Base-by-base conservation (phyloP, 768 basidiomycete species). In the Boletus rubropictus region DNA sequence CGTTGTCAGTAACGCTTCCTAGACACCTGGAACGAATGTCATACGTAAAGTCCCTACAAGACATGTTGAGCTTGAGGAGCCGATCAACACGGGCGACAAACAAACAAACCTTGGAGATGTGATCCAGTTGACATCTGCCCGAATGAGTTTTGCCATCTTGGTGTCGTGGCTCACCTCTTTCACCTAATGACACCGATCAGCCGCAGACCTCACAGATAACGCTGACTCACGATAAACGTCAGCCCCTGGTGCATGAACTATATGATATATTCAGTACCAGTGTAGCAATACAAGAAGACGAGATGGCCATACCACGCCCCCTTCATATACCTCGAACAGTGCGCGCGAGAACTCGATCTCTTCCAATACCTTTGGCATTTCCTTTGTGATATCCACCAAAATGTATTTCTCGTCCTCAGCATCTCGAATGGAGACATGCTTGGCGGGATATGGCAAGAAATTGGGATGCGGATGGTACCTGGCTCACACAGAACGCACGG, bases 171-270 rank as follows among this genome's bases (percentile, higher is more conserved):
- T 85, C 44, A 94, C 74, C 64, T 91, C 86, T 61, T 77, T 79
- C 48, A 90, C 77, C 86, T 88, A 10, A 33, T 2, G 50, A 27
- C n/a, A 15, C 18, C 38, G 8, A 42, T 55, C 7, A 58, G 49
- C 39, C 10, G 15, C 21, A 40, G 24, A 32, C 24, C 22, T 22
- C 15, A 31, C 9, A n/a, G 21, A 31, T 17, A 7, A 5, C 12
- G 11, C 25, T 25, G 17, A 62, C 77, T 57, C 52, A 89, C 89
- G 36, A 93, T 73, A 62, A 81, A 93, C 0, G 88, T 81, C 50
- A 82, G 53, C 4, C 92, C 91, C 69, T 92, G 91, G 58, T 93
- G 90, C 66, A 94, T 80, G 65, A 89, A 95, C 85, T 90, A 42
- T 12, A 25, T 28, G 15, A 20, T 10, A 29, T 10, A 20, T 7